Evolutionary conservation across 78 protist genomes (phyloP).

Genomic region (Chrysochromulina tobinii): DNA sequence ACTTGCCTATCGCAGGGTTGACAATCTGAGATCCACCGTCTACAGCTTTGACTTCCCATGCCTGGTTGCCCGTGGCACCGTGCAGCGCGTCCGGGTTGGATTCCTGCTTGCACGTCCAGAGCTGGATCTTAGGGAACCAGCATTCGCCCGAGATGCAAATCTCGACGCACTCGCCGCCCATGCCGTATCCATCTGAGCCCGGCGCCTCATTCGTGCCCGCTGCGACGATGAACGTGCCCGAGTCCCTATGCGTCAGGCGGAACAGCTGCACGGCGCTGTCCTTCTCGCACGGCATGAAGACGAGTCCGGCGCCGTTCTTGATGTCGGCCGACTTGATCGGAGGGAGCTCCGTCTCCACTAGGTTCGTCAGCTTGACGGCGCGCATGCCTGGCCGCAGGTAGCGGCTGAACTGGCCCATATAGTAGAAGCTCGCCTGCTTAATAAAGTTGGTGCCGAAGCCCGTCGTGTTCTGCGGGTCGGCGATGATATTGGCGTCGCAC

Average conservation of each 20-base stretch:
- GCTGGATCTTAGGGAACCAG: conserved; percentile 11
- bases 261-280: neutral
- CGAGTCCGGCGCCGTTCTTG: neutral
- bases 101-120: neutral
- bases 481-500: conserved; percentile 36
- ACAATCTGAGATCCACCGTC: neutral
- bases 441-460: neutral
- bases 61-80: neutral
- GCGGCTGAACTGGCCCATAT: conserved; percentile 47
- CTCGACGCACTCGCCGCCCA: conserved; percentile 22
- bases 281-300: neutral
- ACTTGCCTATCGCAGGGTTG: neutral
- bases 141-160: neutral
- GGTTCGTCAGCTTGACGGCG: neutral
- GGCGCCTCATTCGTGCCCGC: neutral
- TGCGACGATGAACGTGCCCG: neutral
- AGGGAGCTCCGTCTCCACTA: neutral
- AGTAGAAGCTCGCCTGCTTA: conserved; percentile 25
- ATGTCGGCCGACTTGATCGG: neutral
- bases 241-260: too few relatives aligned
- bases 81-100: too few relatives aligned
- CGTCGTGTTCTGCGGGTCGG: neutral
- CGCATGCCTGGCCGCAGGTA: neutral
- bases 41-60: neutral
- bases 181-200: neutral